Evolutionary conservation across 768 basidiomycete species (phyloP), one percentile per base, ranked within the genome.

Genomic region (Psilocybe cubensis): DNA sequence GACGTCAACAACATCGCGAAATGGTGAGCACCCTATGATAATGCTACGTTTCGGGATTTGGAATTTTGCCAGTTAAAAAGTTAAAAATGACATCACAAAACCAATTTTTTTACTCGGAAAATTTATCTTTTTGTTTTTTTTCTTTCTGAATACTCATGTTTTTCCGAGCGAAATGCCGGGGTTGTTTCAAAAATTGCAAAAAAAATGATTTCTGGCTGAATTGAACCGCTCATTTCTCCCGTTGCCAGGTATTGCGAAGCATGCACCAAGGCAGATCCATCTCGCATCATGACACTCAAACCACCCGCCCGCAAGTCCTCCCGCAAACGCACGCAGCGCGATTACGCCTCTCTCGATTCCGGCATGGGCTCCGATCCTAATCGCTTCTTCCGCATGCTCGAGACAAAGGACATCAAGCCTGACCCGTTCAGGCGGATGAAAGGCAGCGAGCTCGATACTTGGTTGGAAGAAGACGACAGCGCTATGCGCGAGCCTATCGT

Each of bases 401-500:
- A 90, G 65, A 80, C 81, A 25, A 92, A 90, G 68, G 65, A 74
- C 2, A 85, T 91, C 61, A 80, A 83, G 59, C 73, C 74, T 17
- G 83, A 88, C 63, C 75, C 76, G 10, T 95, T 94, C 72, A 82
- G 74, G 70, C 74, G 84, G 47, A 85, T 91, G 84, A 69, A 80
- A 9, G 91, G 90, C 29, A 69, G 71, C 24, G 85, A 89, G 10
- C 78, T 94, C n/a, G 80, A 80, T 49, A 81, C 87, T 51, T 96
- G 94, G 94, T 65, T 95, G 23, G 84, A 88, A 59, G 79, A 70
- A 14, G 89, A 93, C 63, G 81, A 86, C 24, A 76, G 72, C 51
- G 92, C 93, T 3, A 83, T 93, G 86, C 83, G 72, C 45, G 93
- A 94, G 61, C 95, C 95, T 1, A 81, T 97, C 58, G 75, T 98